phyloP scores from a whole-genome alignment of 225 moss, liverwort and hornwort species.

The Polytrichum commune region DNA sequence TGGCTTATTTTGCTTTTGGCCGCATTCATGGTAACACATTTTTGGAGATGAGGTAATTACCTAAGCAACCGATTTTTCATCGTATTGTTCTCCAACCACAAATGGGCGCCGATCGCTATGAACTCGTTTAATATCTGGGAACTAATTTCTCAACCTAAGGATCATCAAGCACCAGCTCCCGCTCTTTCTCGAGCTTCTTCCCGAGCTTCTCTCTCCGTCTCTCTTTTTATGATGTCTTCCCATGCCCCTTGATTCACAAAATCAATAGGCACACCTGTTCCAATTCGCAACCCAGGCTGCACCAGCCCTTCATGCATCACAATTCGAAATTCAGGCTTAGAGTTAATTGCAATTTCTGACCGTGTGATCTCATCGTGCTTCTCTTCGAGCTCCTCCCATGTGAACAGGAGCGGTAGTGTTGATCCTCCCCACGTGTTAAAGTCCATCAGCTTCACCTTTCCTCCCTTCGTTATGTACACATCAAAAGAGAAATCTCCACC shows the following conservation, averaged over 20 bases:
- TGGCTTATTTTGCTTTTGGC: too few relatives aligned
- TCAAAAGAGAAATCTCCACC: conserved; percentile 72
- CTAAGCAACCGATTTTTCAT: too few relatives aligned
- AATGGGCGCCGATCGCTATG: too few relatives aligned
- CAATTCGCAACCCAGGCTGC: conserved; percentile 76
- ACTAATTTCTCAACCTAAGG: neutral
- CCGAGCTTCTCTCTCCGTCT: conserved; percentile 46
- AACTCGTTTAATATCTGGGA: too few relatives aligned
- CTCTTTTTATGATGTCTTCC: conserved; percentile 71
- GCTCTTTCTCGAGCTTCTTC: conserved; percentile 40
- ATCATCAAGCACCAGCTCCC: conserved; percentile 26
- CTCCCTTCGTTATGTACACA: conserved; percentile 66
- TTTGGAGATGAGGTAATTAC: too few relatives aligned
- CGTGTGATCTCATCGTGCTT: conserved; percentile 10
- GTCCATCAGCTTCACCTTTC: conserved; percentile 71
- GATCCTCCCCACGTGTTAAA: conserved; percentile 88
- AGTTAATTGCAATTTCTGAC: conserved; percentile 2
- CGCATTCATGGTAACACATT: too few relatives aligned
- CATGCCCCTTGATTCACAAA: conserved; percentile 76
- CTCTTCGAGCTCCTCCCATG: conserved; percentile 85
- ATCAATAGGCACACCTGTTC: conserved; percentile 87
- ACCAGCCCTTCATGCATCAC: conserved; percentile 72
- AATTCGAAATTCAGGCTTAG: conserved; percentile 61
- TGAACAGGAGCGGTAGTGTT: conserved; percentile 77
- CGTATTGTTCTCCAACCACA: too few relatives aligned